phyloP scores from a whole-genome alignment of 192 early-diverging fungal genomes.

The Linnemannia exigua region DNA sequence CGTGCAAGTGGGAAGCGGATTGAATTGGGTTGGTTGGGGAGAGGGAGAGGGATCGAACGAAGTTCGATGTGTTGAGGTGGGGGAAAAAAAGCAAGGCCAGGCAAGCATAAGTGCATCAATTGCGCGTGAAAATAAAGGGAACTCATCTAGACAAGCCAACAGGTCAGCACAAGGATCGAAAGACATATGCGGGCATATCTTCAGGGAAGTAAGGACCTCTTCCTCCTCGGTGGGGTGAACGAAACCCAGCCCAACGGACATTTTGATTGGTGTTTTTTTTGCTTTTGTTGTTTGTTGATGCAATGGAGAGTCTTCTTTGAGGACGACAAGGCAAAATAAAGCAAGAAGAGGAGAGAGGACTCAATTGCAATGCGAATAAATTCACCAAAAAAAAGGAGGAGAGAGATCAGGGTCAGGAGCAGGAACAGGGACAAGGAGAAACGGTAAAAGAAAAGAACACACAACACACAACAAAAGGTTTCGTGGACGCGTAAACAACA shows the following conservation, averaged over 20 bases:
- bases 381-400: background rate
- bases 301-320: background rate
- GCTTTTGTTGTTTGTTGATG: background rate
- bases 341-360: background rate
- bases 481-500: background rate
- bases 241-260: background rate
- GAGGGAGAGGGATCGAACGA: background rate
- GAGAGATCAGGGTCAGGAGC: background rate
- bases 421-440: background rate
- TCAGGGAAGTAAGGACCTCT: no score
- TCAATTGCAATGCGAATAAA: background rate
- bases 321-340: background rate
- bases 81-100: background rate
- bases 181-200: background rate
- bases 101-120: background rate
- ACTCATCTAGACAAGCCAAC: background rate
- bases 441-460: background rate
- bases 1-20: background rate
- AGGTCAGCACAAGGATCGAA: background rate
- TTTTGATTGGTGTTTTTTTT: background rate
- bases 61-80: no score
- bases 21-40: background rate
- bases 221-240: background rate
- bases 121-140: conserved; percentile 2
- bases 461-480: background rate